phyloP scores from a whole-genome alignment of 768 basidiomycete species.

The Tricholoma sp. region DNA sequence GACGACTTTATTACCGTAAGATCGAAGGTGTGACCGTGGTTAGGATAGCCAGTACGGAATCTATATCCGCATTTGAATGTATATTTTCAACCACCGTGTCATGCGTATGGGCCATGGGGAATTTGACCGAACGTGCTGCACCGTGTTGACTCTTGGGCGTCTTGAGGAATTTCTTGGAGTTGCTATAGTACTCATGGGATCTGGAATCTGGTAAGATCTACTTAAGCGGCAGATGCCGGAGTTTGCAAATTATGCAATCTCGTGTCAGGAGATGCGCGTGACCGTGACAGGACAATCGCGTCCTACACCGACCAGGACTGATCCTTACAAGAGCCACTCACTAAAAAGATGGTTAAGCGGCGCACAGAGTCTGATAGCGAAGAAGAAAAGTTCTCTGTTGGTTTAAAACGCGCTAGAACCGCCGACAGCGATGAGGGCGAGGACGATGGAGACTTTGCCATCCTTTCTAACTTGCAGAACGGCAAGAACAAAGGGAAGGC shows the following conservation, averaged over 20 bases:
- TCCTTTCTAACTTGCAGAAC: slow-evolving; percentile 10
- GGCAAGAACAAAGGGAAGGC: slow-evolving; percentile 25
- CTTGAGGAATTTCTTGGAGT: no score
- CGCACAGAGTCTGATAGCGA: slow-evolving; percentile 40
- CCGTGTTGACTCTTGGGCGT: neutral
- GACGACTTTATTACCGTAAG: neutral
- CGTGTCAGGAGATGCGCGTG: no score
- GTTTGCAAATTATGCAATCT: no score
- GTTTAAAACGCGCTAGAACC: slow-evolving; percentile 29
- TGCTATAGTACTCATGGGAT: no score
- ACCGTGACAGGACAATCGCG: neutral
- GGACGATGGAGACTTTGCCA: slow-evolving; percentile 18
- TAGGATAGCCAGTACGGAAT: neutral
- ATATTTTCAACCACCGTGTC: neutral
- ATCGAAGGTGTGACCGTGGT: neutral
- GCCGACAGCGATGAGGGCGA: slow-evolving; percentile 18
- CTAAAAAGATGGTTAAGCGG: slow-evolving; percentile 49
- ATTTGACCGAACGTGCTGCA: neutral
- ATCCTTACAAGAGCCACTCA: neutral
- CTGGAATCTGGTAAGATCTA: no score
- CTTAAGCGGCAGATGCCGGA: no score
- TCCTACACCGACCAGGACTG: neutral
- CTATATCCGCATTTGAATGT: neutral
- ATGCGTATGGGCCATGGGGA: neutral
- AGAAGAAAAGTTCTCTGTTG: slow-evolving; percentile 26